Base-by-base conservation (phyloP, 306 rosid genomes). In the Vigna radiata region DNA sequence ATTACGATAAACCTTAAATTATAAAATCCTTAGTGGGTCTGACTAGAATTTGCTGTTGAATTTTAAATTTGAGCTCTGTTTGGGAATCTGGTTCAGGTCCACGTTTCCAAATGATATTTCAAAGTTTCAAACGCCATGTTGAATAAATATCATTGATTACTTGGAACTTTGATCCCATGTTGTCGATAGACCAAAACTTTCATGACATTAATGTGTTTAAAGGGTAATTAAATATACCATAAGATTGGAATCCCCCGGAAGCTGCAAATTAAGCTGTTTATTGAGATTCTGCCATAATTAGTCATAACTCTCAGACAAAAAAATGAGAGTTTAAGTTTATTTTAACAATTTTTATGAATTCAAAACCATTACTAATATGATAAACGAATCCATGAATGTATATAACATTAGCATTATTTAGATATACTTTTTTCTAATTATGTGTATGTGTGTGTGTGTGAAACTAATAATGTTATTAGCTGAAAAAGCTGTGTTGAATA, bases 1-100 rank as follows among this genome's bases (percentile, higher is more conserved):
- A 91, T 89, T 88, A 82, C 86, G 81, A 92, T 97, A 90, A 77
- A 59, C 85, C 81, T 68, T 59, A 37, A 83, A 81, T 89, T 73
- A 37, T 77, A 80, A 74, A 86, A 84, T 84, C 73, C 75, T 29
- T 63, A 70, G 25, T 77, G 75, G 68, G 71, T 81, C 82, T 79
- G 56, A 68, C 54, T 72, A 72, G 81, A 78, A 80, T 89, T 78
- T 59, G 64, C 43, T 12, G 77, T 85, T 84, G 67, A 67, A 79
- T 50, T 72, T 9, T 50, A 78, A 21, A 69, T 69, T 83, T 71
- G 75, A 84, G 65, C 73, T 44, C 17, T 49, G 86, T 86, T 81
- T 93, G 83, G 98, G 89, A 88, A 88, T 73, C 91, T 79, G 90
- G 85, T 76, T 86, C 89, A 43, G 77, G 83, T 81, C 85, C 88